Evolutionary conservation across 139 green algal species (phyloP).

Genomic region (Yamagishiella unicocca): DNA sequence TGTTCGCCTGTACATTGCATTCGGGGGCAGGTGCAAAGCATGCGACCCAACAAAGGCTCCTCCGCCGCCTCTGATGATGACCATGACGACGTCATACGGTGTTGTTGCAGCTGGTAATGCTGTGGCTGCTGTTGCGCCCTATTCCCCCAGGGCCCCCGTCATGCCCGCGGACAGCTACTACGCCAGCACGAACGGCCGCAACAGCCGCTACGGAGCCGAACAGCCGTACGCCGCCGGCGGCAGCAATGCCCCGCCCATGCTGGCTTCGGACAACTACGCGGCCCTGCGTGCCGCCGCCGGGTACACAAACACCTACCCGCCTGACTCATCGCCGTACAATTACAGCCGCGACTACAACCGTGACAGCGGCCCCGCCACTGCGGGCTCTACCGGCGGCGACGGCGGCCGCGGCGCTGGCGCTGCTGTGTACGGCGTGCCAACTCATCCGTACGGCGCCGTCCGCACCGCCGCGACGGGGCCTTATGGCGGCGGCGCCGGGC

Average conservation of each 20-base stretch:
- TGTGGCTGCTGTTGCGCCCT: no score
- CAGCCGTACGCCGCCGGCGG: neutral
- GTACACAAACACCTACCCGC: constrained; percentile 34
- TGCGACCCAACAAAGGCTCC: no score
- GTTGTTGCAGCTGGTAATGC: no score
- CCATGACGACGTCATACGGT: no score
- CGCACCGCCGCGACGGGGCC: neutral
- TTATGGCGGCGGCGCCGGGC: constrained; percentile 8
- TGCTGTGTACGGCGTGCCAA: neutral
- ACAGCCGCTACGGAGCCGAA: no score
- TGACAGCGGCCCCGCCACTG: neutral
- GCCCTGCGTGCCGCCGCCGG: constrained; percentile 24
- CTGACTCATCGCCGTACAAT: constrained; percentile 4
- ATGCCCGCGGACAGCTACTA: constrained; percentile 2
- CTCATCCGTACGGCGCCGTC: constrained; percentile 25
- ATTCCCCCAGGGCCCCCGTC: neutral
- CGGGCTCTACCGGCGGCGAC: constrained; percentile 3
- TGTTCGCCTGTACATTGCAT: no score
- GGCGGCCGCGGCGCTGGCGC: neutral
- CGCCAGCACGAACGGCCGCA: neutral
- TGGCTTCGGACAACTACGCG: constrained; percentile 19
- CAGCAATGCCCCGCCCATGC: neutral
- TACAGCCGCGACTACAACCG: neutral
- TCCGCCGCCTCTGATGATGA: no score
- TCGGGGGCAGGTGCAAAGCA: no score